Conservation (phyloP, 352 stramenopile species). For the Blastocystis sp. region DNA sequence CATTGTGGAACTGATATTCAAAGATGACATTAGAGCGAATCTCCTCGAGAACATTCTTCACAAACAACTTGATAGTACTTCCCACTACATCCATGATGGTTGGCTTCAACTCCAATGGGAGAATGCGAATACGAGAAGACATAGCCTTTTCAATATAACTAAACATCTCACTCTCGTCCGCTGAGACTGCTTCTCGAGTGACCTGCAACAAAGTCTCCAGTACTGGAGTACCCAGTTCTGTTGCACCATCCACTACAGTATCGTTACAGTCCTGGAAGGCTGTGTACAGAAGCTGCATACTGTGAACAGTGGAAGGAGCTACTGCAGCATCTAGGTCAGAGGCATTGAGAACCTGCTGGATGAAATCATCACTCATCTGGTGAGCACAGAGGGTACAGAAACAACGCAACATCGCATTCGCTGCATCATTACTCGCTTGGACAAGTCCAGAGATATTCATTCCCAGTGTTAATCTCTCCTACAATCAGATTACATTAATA, state of each 20-base stretch:
- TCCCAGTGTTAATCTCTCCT: background rate
- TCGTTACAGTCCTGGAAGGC: conserved; percentile 5
- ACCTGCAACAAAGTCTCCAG: background rate
- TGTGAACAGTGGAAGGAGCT: background rate
- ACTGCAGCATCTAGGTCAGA: background rate
- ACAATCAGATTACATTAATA: background rate
- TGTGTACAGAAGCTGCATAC: background rate
- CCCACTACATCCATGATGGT: background rate
- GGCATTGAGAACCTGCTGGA: background rate
- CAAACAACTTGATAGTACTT: background rate
- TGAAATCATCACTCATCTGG: background rate
- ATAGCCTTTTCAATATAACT: conserved; percentile 8
- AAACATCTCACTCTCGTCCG: background rate
- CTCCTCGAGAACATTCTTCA: conserved; percentile 30
- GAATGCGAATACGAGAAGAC: background rate
- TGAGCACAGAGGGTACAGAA: background rate
- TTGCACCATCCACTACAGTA: background rate
- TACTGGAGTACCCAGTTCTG: background rate
- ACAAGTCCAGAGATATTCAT: background rate
- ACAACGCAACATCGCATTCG: background rate
- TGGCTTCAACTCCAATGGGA: background rate
- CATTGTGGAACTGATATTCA: conserved; percentile 6
- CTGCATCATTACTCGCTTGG: background rate
- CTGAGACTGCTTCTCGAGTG: background rate
- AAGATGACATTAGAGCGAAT: conserved; percentile 3